These are phyloP conservation scores for Fusarium tuaranense DNA, from an alignment of 2,329 filamentous ascomycete genomes.

Conservation along the genomic window DNA sequence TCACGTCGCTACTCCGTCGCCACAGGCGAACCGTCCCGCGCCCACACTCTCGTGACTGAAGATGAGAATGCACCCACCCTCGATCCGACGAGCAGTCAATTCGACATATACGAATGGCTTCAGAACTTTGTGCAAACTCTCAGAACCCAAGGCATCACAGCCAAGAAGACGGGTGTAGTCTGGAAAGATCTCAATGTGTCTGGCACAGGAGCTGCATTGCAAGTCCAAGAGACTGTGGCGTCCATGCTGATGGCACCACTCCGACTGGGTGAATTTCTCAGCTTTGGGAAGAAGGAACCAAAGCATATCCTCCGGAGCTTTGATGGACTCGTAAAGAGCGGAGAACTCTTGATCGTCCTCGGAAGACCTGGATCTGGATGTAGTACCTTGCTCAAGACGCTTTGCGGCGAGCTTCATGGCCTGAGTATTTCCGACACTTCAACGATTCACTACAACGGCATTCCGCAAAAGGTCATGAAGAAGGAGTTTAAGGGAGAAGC, in stretches of 20 bases:
- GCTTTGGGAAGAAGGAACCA: slow-evolving; percentile 55
- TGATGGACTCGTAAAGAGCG: slow-evolving; percentile 71
- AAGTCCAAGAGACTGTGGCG: slow-evolving; percentile 75
- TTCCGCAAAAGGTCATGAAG: slow-evolving; percentile 64
- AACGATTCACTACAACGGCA: slow-evolving; percentile 72
- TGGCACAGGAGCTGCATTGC: slow-evolving; percentile 74
- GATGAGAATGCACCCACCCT: slow-evolving; percentile 49
- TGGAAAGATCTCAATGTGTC: slow-evolving; percentile 75
- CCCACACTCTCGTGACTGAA: slow-evolving; percentile 32
- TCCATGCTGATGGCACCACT: slow-evolving; percentile 70
- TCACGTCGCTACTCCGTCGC: slow-evolving; percentile 49
- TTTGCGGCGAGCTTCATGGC: slow-evolving; percentile 70
- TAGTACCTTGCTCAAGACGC: slow-evolving; percentile 71
- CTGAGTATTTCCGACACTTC: slow-evolving; percentile 64
- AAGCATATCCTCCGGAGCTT: slow-evolving; percentile 74
- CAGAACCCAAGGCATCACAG: slow-evolving; percentile 66
- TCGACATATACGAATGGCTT: slow-evolving; percentile 58
- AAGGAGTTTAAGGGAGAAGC: slow-evolving; percentile 74
- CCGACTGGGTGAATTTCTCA: slow-evolving; percentile 67
- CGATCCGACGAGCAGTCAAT: slow-evolving; percentile 53
- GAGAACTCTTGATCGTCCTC: slow-evolving; percentile 77
- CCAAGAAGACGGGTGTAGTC: slow-evolving; percentile 68
- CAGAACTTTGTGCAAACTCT: slow-evolving; percentile 55
- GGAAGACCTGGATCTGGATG: slow-evolving; percentile 75
- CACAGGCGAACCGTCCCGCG: slow-evolving; percentile 21